Conservation (phyloP, 225 moss, liverwort and hornwort genomes). For the Rhytidiadelphus loreus region DNA sequence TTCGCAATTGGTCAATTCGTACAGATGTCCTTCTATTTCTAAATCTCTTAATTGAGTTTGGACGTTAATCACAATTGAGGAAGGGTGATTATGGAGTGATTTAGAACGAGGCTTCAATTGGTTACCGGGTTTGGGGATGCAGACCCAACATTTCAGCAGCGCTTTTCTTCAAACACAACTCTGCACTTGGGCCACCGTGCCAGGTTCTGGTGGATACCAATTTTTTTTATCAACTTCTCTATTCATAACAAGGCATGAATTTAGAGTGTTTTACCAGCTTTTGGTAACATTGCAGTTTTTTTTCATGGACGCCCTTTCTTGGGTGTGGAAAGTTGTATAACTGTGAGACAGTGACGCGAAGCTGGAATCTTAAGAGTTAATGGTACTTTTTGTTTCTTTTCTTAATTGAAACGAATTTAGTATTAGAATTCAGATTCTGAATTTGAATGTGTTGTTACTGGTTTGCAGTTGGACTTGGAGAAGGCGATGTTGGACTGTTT, state of each 20-base stretch:
- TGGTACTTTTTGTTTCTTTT: neutral
- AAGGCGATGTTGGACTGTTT: constrained; percentile 96
- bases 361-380: neutral
- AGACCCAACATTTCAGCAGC: constrained; percentile 76
- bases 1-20: neutral
- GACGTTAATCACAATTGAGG: neutral
- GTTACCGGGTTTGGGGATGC: neutral
- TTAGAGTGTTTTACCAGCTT: neutral
- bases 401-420: neutral
- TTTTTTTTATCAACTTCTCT: constrained; percentile 91
- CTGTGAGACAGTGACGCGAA: neutral
- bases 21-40: neutral
- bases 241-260: constrained; percentile 75
- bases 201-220: constrained; percentile 81
- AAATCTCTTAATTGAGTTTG: neutral
- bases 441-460: neutral
- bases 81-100: neutral
- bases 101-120: neutral
- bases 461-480: constrained; percentile 81
- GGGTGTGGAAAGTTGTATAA: neutral
- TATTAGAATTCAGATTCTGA: neutral
- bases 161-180: constrained; percentile 70
- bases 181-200: constrained; percentile 74
- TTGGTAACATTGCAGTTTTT: neutral
- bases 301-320: neutral